Percentiles rank a stretch among this genome's conserved stretches.
phyloP scores from a whole-genome alignment of 176 grass and related monocot genomes.

The Triticum turgidum region DNA sequence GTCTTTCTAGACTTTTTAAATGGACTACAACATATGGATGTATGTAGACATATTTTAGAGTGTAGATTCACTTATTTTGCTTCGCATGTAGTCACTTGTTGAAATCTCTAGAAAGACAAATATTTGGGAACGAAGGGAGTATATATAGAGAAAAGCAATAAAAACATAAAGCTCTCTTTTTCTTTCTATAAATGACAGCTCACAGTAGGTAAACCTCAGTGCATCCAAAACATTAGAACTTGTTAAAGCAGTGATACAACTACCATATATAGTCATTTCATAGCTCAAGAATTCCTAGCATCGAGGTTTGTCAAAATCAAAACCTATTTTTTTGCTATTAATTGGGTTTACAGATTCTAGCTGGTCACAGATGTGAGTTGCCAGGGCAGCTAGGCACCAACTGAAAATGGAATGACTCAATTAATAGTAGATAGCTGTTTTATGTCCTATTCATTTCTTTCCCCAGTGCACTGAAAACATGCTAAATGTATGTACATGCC shows the following conservation, averaged over 20 bases:
- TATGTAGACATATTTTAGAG: no score
- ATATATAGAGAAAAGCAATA: background rate
- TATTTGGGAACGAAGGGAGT: no score
- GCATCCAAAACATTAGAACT: background rate
- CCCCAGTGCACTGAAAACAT: background rate
- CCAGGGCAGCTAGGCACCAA: background rate
- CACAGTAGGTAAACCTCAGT: background rate
- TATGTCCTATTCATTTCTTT: background rate
- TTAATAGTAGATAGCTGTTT: background rate
- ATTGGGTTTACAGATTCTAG: background rate
- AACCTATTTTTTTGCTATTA: background rate
- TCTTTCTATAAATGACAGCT: background rate
- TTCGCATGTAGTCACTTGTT: no score
- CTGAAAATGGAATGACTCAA: background rate
- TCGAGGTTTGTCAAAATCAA: background rate
- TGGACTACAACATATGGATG: no score
- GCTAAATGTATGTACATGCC: background rate
- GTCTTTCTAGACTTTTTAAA: no score
- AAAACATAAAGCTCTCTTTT: background rate
- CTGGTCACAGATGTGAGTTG: constrained; percentile 3
- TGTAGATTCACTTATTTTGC: no score
- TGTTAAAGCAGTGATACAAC: background rate
- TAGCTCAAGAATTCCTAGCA: background rate
- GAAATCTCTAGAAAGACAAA: no score
- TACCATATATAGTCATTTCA: constrained; percentile 11